Conservation (phyloP, 2,329 filamentous ascomycete genomes). For the Talaromyces sp. region DNA sequence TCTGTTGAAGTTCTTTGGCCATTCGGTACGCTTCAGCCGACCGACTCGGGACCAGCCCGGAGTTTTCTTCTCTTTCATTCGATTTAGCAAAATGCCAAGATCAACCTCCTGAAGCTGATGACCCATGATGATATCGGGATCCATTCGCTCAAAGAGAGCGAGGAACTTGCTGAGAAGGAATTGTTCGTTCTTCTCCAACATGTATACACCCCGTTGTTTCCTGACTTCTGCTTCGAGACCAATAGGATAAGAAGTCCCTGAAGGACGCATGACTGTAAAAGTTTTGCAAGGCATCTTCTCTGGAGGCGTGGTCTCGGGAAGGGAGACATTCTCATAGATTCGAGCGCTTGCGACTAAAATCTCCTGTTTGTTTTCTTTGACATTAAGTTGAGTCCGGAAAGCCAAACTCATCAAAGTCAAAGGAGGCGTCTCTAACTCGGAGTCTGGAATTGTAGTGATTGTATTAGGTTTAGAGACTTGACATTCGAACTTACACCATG, state of each 20-base stretch:
- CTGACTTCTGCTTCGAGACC: conserved; percentile 77
- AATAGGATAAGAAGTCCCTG: conserved; percentile 68
- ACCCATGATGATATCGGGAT: conserved; percentile 89
- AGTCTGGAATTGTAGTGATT: conserved; percentile 67
- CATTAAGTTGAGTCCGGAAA: conserved; percentile 80
- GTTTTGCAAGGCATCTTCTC: conserved; percentile 85
- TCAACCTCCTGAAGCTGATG: conserved; percentile 97
- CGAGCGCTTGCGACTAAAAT: conserved; percentile 86
- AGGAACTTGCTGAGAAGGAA: conserved; percentile 85
- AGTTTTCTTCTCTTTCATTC: conserved; percentile 83
- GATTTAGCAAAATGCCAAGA: conserved; percentile 81
- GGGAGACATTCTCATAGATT: conserved; percentile 82
- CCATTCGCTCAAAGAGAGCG: conserved; percentile 77
- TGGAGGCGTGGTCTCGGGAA: conserved; percentile 80
- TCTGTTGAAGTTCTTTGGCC: conserved; percentile 83
- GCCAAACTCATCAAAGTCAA: conserved; percentile 95
- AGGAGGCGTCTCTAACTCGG: conserved; percentile 76
- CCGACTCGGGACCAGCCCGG: conserved; percentile 94
- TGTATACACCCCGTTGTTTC: conserved; percentile 70
- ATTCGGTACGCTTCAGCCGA: conserved; percentile 72
- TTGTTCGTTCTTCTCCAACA: conserved; percentile 74
- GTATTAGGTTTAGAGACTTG: conserved; percentile 71
- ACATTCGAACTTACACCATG: conserved; percentile 94
- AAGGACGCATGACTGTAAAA: conserved; percentile 85
- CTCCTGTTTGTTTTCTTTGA: conserved; percentile 92